Evolutionary conservation across 768 basidiomycete species (phyloP).

Genomic region (Solioccasus polychromus): DNA sequence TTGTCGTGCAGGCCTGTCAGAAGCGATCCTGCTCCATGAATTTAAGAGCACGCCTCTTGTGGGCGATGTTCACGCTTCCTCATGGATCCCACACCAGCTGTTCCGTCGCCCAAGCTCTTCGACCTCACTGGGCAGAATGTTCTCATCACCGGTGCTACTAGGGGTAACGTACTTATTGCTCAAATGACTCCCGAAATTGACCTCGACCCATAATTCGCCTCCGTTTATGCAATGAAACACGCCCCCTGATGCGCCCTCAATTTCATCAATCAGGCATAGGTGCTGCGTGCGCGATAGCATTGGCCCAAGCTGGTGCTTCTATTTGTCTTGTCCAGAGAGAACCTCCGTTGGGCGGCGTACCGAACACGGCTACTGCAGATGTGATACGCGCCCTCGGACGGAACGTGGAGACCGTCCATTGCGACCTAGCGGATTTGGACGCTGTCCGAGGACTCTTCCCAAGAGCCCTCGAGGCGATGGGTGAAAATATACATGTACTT

Average conservation of each 20-base stretch:
- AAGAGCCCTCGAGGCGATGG: slow-evolving; percentile 47
- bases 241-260: slow-evolving; percentile 9
- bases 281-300: slow-evolving; percentile 50
- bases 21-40: slow-evolving; percentile 7
- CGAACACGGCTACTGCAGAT: slow-evolving; percentile 35
- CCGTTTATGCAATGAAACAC: slow-evolving; percentile 13
- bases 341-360: slow-evolving; percentile 32
- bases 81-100: slow-evolving; percentile 55
- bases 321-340: slow-evolving; percentile 49
- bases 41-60: slow-evolving; percentile 20
- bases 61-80: slow-evolving; percentile 6
- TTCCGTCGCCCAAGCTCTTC: slow-evolving; percentile 58
- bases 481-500: slow-evolving; percentile 55
- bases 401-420: slow-evolving; percentile 44
- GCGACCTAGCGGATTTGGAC: slow-evolving; percentile 52
- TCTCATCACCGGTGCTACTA: slow-evolving; percentile 77
- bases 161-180: slow-evolving; percentile 49
- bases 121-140: slow-evolving; percentile 63
- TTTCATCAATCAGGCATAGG: slow-evolving; percentile 42
- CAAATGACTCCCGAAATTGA: slow-evolving; percentile 17
- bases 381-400: slow-evolving; percentile 36
- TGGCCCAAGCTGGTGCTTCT: slow-evolving; percentile 53
- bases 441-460: slow-evolving; percentile 49
- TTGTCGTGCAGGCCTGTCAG: slow-evolving; percentile 1
- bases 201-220: slow-evolving; percentile 3